These are phyloP conservation scores for Neurospora pannonica DNA, from an alignment of 495 filamentous ascomycete genomes.

Conservation along the genomic window DNA sequence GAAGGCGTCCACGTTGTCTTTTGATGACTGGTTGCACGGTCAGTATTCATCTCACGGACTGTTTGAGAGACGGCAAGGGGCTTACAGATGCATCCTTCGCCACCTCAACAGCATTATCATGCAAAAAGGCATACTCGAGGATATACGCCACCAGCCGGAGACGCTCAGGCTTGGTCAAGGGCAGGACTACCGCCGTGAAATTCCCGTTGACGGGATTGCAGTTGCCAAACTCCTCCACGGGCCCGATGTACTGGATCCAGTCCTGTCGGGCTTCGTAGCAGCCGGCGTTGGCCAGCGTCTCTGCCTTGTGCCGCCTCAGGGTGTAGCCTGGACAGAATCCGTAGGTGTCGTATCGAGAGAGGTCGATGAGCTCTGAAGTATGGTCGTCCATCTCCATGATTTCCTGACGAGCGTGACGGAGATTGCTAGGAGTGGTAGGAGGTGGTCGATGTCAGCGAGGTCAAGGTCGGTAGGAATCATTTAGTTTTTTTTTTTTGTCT, in stretches of 20 bases:
- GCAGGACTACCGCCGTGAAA: neutral
- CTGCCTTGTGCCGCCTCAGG: neutral
- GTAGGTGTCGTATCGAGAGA: neutral
- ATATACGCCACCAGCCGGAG: neutral
- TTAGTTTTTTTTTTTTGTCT: neutral
- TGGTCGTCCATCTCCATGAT: neutral
- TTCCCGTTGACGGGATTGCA: neutral
- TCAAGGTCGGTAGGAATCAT: neutral
- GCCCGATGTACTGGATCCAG: slow-evolving; percentile 1
- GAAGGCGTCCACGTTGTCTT: neutral
- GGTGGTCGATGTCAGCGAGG: neutral
- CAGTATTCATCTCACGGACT: no score
- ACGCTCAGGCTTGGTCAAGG: neutral
- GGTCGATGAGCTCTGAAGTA: neutral
- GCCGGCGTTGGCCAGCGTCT: slow-evolving; percentile 1
- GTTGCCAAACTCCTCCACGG: neutral
- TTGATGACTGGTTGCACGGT: neutral
- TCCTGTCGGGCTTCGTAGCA: slow-evolving; percentile 4
- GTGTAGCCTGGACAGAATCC: neutral
- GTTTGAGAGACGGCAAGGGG: no score
- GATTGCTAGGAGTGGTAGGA: neutral
- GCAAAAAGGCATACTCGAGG: neutral
- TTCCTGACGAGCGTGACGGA: neutral
- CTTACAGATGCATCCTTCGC: neutral
- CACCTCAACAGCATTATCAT: neutral